Base-by-base conservation (phyloP, 2,329 filamentous ascomycete genomes). In the Phoma herbarum region DNA sequence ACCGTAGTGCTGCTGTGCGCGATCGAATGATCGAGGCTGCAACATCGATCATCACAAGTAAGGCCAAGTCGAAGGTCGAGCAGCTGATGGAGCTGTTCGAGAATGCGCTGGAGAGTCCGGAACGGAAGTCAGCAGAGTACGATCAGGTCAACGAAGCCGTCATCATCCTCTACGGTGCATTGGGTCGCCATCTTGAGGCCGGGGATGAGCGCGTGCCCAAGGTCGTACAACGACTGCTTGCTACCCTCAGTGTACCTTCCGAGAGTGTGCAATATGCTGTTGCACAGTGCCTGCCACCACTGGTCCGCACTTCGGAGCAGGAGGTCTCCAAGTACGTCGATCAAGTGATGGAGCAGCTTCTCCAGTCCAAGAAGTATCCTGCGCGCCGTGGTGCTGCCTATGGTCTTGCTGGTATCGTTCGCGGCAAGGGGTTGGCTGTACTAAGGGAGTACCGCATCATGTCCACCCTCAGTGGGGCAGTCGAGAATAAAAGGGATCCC, bases 201-300 rank as follows among this genome's bases (percentile, higher is more conserved):
- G 92, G 93, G n/a, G 95, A 99, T 75, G 80, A 87, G 65, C 93
- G 96, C 70, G 87, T 98, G 47, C 92, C 93, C 1, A 88, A 90
- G 56, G 95, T 99, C 44, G 89, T 99, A 49, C 89, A 94, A 67
- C 88, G 93, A 62, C 83, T 99, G 22, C 84, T 99, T 55, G 87
- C 88, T 22, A 97, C 96, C 7, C 82, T 99, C 43, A 95, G 90
- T 75, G 98, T 94, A 12, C 95, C 95, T 26, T 98, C 95, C 0
- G 95, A 99, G 77, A 93, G 92, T 16, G 95, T 99, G 1, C 95
- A 99, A 77, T 97, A 95, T 74, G 95, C 95, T 45, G 93, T 98
- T 58, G 93, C 96, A 3, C 92, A 95, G 71, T 99, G 95, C 70
- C 82, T 99, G 22, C 94, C 95, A 14, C 93, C 95, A 1, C 83